Base-by-base conservation (phyloP, 306 rosid genomes). In the Lathyrus sativus region DNA sequence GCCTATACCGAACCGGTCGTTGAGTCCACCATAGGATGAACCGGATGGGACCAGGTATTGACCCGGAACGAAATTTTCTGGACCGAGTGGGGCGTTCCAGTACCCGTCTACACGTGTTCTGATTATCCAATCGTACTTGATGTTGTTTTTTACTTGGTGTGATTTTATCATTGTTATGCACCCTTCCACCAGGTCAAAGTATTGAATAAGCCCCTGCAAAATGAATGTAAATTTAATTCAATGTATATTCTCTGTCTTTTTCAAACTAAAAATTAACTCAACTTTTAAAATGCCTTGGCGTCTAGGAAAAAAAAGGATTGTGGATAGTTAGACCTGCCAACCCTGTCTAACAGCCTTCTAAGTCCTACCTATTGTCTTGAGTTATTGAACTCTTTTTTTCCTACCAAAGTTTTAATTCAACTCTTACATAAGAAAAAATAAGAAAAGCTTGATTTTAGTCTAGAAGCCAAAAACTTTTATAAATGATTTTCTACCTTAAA, bases 91-190 rank as follows among this genome's bases (percentile, higher is more conserved):
- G n/a, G 70, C 80, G 49, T 85, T 92, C 98, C 98, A 92, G 70
- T 78, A 92, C 1, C 90, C 95, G 31, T 92, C 98, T 0, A 92
- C 98, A 42, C 98, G 83, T n/a, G 98, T 92, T 65, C 98, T 82
- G 70, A 92, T 74, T 46, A 92, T 73, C 98, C 98, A 92, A 13
- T 92, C 89, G 79, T 92, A 92, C 0, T 72, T 85, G 76, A 92
- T 84, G 9, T 87, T 79, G 61, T 86, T 82, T 31, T 37, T 69
- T 12, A 6, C 22, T 31, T 92, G 88, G 72, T 89, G 64, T 3
- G 72, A 68, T 48, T 71, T 79, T 75, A 92, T 86, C 84, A 89
- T 76, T 0, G 71, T 73, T 3, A 88, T 49, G 71, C 98, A 92
- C 11, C 96, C 98, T 75, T 92, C 96, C 3, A 92, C 98, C 1